Conservation (phyloP, 2,329 filamentous ascomycete species). For the Rhytidhysteron rufulum region DNA sequence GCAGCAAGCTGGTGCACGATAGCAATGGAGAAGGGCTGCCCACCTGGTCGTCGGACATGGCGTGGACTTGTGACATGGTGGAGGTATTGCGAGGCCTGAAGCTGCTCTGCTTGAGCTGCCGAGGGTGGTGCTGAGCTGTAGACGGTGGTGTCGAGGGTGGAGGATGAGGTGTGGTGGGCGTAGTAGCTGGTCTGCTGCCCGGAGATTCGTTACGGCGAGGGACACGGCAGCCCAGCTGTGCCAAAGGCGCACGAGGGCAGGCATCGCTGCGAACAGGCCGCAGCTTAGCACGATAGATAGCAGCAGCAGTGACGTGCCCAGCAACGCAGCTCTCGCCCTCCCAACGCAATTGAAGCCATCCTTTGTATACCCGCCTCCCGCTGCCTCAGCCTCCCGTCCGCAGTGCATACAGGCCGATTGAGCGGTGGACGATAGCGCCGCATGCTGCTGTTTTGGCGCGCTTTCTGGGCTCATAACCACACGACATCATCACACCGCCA, state of each 20-base stretch:
- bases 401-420: too few species aligned
- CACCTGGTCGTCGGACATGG: slow-evolving; percentile 97
- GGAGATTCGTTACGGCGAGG: slow-evolving; percentile 2
- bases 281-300: too few species aligned
- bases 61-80: slow-evolving; percentile 88
- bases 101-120: slow-evolving; percentile 5
- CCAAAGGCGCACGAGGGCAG: not conserved
- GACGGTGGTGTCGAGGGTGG: not conserved
- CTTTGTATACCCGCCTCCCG: not conserved
- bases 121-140: too few species aligned
- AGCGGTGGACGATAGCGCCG: too few species aligned
- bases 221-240: too few species aligned
- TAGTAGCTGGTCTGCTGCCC: slow-evolving; percentile 5
- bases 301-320: not conserved
- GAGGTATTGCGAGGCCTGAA: slow-evolving; percentile 24
- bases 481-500: slow-evolving; percentile 28
- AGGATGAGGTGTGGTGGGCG: slow-evolving; percentile 8
- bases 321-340: not conserved
- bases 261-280: not conserved
- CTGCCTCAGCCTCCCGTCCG: too few species aligned
- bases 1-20: slow-evolving; percentile 20
- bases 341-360: not conserved
- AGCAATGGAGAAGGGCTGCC: slow-evolving; percentile 21
- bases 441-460: too few species aligned
- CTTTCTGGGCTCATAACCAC: too few species aligned